Base-by-base conservation (phyloP, 257 asterid species). In the Parsonsia alboflavescens region DNA sequence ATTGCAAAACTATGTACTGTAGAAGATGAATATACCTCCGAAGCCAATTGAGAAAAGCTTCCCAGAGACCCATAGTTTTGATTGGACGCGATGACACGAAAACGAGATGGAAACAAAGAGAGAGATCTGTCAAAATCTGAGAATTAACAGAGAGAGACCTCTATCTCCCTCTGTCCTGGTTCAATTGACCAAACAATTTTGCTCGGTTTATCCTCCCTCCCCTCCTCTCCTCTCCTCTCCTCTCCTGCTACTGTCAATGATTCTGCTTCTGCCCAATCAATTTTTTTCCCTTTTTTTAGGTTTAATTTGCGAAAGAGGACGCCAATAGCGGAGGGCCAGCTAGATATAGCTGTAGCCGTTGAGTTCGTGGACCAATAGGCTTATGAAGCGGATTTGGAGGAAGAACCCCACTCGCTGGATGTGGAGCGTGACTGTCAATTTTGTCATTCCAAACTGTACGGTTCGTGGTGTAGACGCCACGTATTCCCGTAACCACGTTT, bases 41-140 rank as follows among this genome's bases (percentile, higher is more conserved):
- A 68, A 93, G 96, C 98, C 98, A 91, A 91, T 93, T 91, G 91
- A 93, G 97, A 84, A 93, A 91, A 87, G 92, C 93, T 87, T 93
- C 97, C 96, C 90, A 91, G 86, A 91, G 85, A 85, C 98, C 97
- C 98, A 93, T 93, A 81, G 30, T 64, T 33, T n/a, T 50, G 49
- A 73, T 52, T 44, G 52, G 77, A 68, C 76, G 88, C 82, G 66
- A 81, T 70, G 81, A 82, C 72, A 74, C 82, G 85, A 73, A 75
- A 78, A 83, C 81, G 82, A 62, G 41, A 65, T 53, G 39, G 21
- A 68, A 54, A 7, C 21, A 30, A 52, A 24, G n/a, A 44, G 70
- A 57, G 61, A 54, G 66, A 71, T 52, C 70, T 65, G 70, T 65
- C 49, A 65, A 41, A 65, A 65, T 33, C 46, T 33, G 46, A 33